phyloP scores from a whole-genome alignment of 176 grass and related monocot genomes.

The Hsuehochloa calcarea region DNA sequence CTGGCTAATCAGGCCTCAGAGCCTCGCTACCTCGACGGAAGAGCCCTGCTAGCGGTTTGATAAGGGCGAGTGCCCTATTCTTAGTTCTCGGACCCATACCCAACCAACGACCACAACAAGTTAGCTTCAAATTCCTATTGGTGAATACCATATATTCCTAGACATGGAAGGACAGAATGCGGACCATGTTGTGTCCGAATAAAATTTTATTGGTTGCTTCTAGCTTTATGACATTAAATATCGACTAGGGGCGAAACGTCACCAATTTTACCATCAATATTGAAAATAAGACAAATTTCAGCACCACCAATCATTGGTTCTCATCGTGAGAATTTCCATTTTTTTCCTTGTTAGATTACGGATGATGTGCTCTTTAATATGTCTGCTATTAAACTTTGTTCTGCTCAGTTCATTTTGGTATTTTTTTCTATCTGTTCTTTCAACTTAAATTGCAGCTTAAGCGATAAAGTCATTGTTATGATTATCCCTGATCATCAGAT shows the following conservation, averaged over 20 bases:
- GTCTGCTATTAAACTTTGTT: not conserved
- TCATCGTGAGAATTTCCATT: not conserved
- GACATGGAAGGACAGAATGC: not conserved
- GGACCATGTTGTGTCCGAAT: not conserved
- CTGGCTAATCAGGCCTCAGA: no score
- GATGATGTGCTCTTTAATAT: not conserved
- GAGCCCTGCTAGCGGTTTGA: no score
- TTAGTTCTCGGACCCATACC: no score
- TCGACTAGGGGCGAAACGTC: not conserved
- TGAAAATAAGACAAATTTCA: not conserved
- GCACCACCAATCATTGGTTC: not conserved
- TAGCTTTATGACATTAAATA: not conserved
- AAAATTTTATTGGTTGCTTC: not conserved
- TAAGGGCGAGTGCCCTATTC: no score
- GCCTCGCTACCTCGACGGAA: no score
- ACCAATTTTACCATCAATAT: not conserved
- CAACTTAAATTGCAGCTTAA: constrained; percentile 59
- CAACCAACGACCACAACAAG: no score
- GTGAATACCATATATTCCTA: not conserved
- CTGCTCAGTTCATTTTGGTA: not conserved
- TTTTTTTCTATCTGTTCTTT: not conserved
- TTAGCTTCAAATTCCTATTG: not conserved
- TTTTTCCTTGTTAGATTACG: not conserved
- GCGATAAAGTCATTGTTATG: constrained; percentile 87
- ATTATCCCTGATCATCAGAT: constrained; percentile 97